These are phyloP conservation scores for Kregervanrija fluxuum DNA, from an alignment of 805 yeast genomes.

Conservation along the genomic window DNA sequence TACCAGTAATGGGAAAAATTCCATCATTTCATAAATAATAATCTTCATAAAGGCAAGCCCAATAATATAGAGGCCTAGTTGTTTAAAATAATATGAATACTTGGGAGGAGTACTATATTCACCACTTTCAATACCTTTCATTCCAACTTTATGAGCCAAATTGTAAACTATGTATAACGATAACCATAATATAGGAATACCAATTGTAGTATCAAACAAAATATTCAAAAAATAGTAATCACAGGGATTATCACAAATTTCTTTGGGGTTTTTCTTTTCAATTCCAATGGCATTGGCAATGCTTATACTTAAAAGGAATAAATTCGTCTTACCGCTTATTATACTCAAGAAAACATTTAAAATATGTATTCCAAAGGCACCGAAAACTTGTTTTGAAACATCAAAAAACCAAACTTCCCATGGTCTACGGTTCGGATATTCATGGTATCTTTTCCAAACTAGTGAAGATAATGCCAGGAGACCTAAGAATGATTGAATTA, in stretches of 20 bases:
- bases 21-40: slow-evolving; percentile 47
- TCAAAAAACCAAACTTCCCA: slow-evolving; percentile 87
- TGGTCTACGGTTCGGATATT: slow-evolving; percentile 73
- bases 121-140: slow-evolving; percentile 45
- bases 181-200: slow-evolving; percentile 74
- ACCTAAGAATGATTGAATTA: slow-evolving; percentile 74
- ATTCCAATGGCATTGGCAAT: background rate
- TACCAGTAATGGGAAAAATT: slow-evolving; percentile 60
- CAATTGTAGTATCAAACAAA: slow-evolving; percentile 86
- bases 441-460: slow-evolving; percentile 69
- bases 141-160: slow-evolving; percentile 35
- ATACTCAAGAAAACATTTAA: slow-evolving; percentile 70
- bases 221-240: slow-evolving; percentile 91
- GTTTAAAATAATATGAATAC: slow-evolving; percentile 61
- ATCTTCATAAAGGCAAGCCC: slow-evolving; percentile 56
- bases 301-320: slow-evolving; percentile 3
- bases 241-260: slow-evolving; percentile 58
- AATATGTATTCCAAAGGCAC: slow-evolving; percentile 78
- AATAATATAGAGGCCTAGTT: slow-evolving; percentile 57
- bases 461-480: slow-evolving; percentile 66
- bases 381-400: slow-evolving; percentile 82
- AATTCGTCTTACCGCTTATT: slow-evolving; percentile 32
- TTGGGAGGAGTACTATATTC: slow-evolving; percentile 61
- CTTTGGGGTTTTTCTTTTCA: slow-evolving; percentile 15
- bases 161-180: slow-evolving; percentile 46